These are phyloP conservation scores for Agaricus sinodeliciosus DNA, from an alignment of 768 basidiomycete genomes.

Conservation along the genomic window DNA sequence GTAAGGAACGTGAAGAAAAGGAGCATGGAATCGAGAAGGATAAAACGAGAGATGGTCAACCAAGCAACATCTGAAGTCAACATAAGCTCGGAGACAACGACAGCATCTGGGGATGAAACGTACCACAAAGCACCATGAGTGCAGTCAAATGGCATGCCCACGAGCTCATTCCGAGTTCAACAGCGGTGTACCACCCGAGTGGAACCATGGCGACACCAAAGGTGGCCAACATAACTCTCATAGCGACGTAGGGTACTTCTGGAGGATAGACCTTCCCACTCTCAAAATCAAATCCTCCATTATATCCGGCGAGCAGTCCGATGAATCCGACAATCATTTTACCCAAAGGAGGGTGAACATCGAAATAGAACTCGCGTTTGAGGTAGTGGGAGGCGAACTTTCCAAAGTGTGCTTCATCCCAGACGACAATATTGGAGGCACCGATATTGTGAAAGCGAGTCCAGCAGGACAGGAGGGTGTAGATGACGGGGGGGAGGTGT, in stretches of 20 bases:
- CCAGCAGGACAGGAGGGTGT: constrained; percentile 92
- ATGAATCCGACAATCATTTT: constrained; percentile 98
- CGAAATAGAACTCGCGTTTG: constrained; percentile 98
- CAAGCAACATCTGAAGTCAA: constrained; percentile 79
- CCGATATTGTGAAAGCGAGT: constrained; percentile 95
- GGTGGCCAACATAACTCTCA: constrained; percentile 90
- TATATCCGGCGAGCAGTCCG: constrained; percentile 85
- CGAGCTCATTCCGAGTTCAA: constrained; percentile 87
- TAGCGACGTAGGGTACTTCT: constrained; percentile 84
- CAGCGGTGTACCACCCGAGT: constrained; percentile 93
- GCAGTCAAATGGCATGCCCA: constrained; percentile 90
- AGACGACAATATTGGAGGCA: constrained; percentile 77
- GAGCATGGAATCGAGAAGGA: constrained; percentile 97
- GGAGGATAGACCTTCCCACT: constrained; percentile 83
- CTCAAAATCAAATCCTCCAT: constrained; percentile 91
- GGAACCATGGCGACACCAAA: constrained; percentile 97
- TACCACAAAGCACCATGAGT: constrained; percentile 89
- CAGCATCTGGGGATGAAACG: constrained; percentile 18
- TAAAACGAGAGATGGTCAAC: constrained; percentile 95
- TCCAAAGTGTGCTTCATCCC: constrained; percentile 99
- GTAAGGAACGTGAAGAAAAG: constrained; percentile 98
- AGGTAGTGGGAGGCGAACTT: constrained; percentile 98
- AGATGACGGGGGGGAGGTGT: constrained; percentile 71
- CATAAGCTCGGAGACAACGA: constrained; percentile 1
- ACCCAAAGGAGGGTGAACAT: constrained; percentile 96